A percentile compares a stretch with the other conserved stretches of the same genome.
Evolutionary conservation across 495 filamentous ascomycete genomes (phyloP).

Genomic region (Echria macrotheca): DNA sequence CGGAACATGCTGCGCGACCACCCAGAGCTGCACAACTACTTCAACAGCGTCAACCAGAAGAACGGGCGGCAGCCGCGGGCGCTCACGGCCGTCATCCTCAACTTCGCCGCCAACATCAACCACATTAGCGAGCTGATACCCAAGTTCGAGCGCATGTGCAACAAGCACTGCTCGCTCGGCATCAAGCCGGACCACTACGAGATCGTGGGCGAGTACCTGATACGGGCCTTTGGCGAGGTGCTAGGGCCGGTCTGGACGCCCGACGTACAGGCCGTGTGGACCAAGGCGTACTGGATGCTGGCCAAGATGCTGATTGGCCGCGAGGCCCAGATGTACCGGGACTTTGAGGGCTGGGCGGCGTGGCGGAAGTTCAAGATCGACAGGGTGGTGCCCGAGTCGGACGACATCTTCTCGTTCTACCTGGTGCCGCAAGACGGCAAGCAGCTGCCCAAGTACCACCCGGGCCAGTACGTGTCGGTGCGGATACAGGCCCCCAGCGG

Average conservation of each 20-base stretch:
- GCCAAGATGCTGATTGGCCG: conserved; percentile 64
- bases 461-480: conserved; percentile 67
- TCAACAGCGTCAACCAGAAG: conserved; percentile 65
- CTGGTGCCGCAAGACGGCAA: conserved; percentile 59
- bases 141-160: conserved; percentile 64
- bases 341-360: conserved; percentile 52
- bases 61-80: conserved; percentile 63
- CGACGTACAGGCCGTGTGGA: conserved; percentile 61
- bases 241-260: conserved; percentile 63
- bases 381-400: conserved; percentile 55
- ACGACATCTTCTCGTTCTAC: conserved; percentile 67
- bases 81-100: conserved; percentile 59
- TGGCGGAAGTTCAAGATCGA: conserved; percentile 65
- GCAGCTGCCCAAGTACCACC: conserved; percentile 54
- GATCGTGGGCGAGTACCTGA: conserved; percentile 61
- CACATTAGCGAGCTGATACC: conserved; percentile 58
- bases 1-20: conserved; percentile 58
- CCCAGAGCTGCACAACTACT: conserved; percentile 60
- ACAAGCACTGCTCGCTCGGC: conserved; percentile 68
- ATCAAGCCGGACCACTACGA: conserved; percentile 65
- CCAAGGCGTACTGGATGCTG: conserved; percentile 62
- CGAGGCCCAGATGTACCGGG: conserved; percentile 56
- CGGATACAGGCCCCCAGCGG: conserved; percentile 51
- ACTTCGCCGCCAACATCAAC: conserved; percentile 66
- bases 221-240: conserved; percentile 61